Percentiles rank a stretch among this genome's conserved stretches.
Evolutionary conservation across 2,329 filamentous ascomycete genomes (phyloP).

Genomic region (Clarireedia sp.): DNA sequence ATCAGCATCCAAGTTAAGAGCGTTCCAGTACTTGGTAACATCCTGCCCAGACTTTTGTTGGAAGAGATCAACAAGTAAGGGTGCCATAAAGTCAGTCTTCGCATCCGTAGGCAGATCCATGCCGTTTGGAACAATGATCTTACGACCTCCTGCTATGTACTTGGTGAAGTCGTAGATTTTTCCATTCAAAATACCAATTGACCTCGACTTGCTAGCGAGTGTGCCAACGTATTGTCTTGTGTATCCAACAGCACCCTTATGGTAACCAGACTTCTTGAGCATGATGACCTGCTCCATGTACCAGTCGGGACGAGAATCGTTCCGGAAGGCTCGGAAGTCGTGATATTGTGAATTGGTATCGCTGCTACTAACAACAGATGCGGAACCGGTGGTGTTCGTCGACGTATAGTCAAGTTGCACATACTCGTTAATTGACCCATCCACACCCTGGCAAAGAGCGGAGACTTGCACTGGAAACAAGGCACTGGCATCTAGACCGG

Average conservation of each 20-base stretch:
- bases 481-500: conserved; percentile 75
- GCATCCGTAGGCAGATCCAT: conserved; percentile 38
- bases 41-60: conserved; percentile 67
- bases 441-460: conserved; percentile 74
- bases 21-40: conserved; percentile 75
- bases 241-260: conserved; percentile 83
- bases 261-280: conserved; percentile 63
- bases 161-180: conserved; percentile 84
- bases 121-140: conserved; percentile 49
- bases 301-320: conserved; percentile 83
- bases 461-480: conserved; percentile 94
- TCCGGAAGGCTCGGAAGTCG: conserved; percentile 80
- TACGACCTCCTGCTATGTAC: conserved; percentile 70
- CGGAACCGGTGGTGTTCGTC: conserved; percentile 64
- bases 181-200: conserved; percentile 70
- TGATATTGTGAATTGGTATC: conserved; percentile 78
- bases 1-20: conserved; percentile 49
- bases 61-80: conserved; percentile 68
- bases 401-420: conserved; percentile 81
- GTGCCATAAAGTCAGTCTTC: conserved; percentile 74
- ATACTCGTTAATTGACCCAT: conserved; percentile 54
- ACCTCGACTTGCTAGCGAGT: conserved; percentile 52
- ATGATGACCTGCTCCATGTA: conserved; percentile 81
- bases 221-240: conserved; percentile 67
- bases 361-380: conserved; percentile 53